A percentile compares a stretch with the other conserved stretches of the same genome.
phyloP scores from a whole-genome alignment of 768 basidiomycete species.

The Albatrellus ellisii region DNA sequence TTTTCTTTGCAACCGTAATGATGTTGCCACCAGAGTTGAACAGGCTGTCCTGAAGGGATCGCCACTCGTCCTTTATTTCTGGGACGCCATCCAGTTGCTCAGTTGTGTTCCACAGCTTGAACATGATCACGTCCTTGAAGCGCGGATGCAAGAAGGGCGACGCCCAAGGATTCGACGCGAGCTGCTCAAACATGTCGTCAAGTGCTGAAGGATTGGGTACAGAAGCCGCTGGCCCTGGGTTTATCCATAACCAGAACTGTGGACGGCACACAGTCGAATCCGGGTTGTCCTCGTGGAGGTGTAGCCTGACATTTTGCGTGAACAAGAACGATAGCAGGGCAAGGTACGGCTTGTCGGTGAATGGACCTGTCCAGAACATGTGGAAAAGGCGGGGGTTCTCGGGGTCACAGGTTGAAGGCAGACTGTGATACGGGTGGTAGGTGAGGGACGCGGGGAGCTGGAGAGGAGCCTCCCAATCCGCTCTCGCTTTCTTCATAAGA shows the following conservation, averaged over 20 bases:
- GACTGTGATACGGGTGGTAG: constrained; percentile 44
- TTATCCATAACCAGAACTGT: constrained; percentile 97
- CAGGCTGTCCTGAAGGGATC: constrained; percentile 54
- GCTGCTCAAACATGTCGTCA: constrained; percentile 69
- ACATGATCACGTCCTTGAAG: constrained; percentile 86
- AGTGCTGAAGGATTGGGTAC: constrained; percentile 76
- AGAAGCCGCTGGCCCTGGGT: constrained; percentile 89
- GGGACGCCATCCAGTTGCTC: constrained; percentile 88
- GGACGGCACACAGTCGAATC: constrained; percentile 62
- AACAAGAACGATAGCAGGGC: constrained; percentile 90
- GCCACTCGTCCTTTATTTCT: constrained; percentile 87
- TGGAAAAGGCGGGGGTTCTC: constrained; percentile 87
- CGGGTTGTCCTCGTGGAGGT: constrained; percentile 37
- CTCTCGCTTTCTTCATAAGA: constrained; percentile 43
- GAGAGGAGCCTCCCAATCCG: constrained; percentile 48
- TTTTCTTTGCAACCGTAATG: constrained; percentile 44
- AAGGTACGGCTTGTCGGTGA: constrained; percentile 97
- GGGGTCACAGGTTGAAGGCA: constrained; percentile 60
- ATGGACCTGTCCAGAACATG: constrained; percentile 98
- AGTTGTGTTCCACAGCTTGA: constrained; percentile 97
- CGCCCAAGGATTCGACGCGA: constrained; percentile 85
- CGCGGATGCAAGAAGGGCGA: constrained; percentile 88
- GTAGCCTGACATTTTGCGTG: constrained; percentile 87
- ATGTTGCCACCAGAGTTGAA: constrained; percentile 84
- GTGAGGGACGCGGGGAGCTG: constrained; percentile 34